Conservation (phyloP, 1,284 basidiomycete species). For the Cryptococcus jaspeensis region DNA sequence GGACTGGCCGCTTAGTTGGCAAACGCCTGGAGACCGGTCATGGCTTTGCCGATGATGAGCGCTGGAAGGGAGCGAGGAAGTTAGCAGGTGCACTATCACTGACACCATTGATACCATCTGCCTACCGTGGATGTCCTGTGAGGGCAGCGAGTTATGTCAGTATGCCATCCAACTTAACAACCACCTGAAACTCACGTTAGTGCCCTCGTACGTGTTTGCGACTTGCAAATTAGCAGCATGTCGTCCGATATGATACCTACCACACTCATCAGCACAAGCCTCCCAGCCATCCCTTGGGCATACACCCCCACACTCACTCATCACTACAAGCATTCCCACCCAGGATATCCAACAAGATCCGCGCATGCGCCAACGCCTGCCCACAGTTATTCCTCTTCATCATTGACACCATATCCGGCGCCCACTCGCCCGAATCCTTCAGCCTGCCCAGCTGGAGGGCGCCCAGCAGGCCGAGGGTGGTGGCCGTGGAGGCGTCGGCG, state of each 20-base stretch:
- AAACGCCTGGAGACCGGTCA: conserved; percentile 83
- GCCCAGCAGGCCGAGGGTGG: conserved; percentile 76
- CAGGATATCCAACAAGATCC: conserved; percentile 78
- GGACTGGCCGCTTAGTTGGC: conserved; percentile 25
- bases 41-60: conserved; percentile 85
- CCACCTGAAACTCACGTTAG: conserved; percentile 28
- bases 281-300: neutral
- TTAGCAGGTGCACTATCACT: conserved; percentile 3
- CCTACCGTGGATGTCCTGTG: conserved; percentile 68
- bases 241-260: conserved; percentile 77
- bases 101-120: neutral
- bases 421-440: conserved; percentile 75
- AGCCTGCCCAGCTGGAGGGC: conserved; percentile 78
- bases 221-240: conserved; percentile 86
- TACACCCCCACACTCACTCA: conserved; percentile 61
- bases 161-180: neutral
- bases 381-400: conserved; percentile 96
- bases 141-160: conserved; percentile 8
- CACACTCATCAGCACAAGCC: neutral
- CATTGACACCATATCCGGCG: conserved; percentile 91
- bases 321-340: conserved; percentile 88
- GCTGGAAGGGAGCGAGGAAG: conserved; percentile 49
- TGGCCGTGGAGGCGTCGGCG: conserved; percentile 85
- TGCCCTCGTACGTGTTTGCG: conserved; percentile 88
- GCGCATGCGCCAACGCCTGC: conserved; percentile 78